These are phyloP conservation scores for Volvox africanus DNA, from an alignment of 139 green algal species.

Conservation along the genomic window DNA sequence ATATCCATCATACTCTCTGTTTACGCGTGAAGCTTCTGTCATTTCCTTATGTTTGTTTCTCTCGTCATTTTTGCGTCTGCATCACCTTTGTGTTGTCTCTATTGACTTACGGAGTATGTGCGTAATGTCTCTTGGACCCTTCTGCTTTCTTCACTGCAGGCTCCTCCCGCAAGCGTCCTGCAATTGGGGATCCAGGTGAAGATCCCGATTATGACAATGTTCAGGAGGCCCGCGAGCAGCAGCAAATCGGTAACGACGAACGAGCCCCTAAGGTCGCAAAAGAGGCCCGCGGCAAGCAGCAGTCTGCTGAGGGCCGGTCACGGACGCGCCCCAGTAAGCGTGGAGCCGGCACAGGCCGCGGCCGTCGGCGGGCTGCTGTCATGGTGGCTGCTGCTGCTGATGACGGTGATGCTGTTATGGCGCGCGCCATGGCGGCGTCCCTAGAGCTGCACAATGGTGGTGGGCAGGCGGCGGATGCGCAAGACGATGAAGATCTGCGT, in stretches of 20 bases:
- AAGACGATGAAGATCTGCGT: background rate
- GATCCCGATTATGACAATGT: constrained; percentile 26
- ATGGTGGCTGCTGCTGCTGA: background rate
- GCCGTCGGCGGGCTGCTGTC: background rate
- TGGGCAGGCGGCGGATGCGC: background rate
- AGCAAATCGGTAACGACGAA: background rate
- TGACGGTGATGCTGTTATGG: background rate
- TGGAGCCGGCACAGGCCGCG: background rate
- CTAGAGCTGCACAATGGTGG: background rate
- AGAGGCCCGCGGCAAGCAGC: background rate
- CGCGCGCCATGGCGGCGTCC: background rate
- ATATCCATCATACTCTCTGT: too few species aligned
- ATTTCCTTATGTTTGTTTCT: too few species aligned
- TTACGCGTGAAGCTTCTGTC: too few species aligned
- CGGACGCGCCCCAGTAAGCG: background rate
- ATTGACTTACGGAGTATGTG: too few species aligned
- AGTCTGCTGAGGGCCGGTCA: background rate
- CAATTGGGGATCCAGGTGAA: background rate
- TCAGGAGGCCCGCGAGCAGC: background rate
- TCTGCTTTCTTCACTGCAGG: background rate
- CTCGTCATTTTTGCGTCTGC: too few species aligned
- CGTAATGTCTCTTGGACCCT: too few species aligned
- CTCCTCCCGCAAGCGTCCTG: background rate
- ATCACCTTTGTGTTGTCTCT: too few species aligned
- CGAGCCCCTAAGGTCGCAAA: background rate